Base-by-base conservation (phyloP, 495 filamentous ascomycete species). In the Podospora appendiculata region DNA sequence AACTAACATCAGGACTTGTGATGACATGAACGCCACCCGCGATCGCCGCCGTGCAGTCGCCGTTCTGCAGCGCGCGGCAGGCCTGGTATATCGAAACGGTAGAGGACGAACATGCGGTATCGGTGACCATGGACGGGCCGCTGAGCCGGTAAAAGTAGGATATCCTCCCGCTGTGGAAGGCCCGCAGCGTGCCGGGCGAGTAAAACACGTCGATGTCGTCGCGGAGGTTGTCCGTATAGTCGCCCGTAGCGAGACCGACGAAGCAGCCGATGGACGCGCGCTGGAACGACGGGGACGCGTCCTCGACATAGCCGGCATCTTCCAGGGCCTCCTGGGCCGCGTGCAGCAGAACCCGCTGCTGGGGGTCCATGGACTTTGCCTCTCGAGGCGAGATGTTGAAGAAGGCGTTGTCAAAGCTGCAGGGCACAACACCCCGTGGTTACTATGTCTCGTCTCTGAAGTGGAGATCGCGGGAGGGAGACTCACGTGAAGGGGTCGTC, bases 371-470 rank as follows among this genome's bases (percentile, higher is more conserved):
- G 50, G 90, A 86, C 34, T 77, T 70, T 5, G 88, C 88, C 68
- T 93, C 88, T 48, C 86, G 81, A 0, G 88, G 87, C 17, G 88
- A 90, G 76, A 93, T 89, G 66, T 87, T 88, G 81, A 90, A 90
- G 68, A 89, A 89, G 3, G 77, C 71, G 39, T 83, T 74, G 50
- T 93, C 88, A 60, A 93, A 93, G 5, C 81, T 62, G n/a, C 83
- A 48, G 88, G 73, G 19, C 87, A 76, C 48, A 90, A 83, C 68
- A 5, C 41, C 3, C 7, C 14, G 16, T n/a, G 13, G 41, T 44
- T 44, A 19, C 2, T 5, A 25, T 25, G 25, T 25, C 25, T 25
- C 25, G 25, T 25, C 25, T 5, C 25, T 25, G 2, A 25, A 25
- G 5, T 25, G 5, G 25, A 5, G 25, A 25, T 2, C 25, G 41